Conservation (phyloP, 164 flowering plant species). For the Brasenia schreberi region DNA sequence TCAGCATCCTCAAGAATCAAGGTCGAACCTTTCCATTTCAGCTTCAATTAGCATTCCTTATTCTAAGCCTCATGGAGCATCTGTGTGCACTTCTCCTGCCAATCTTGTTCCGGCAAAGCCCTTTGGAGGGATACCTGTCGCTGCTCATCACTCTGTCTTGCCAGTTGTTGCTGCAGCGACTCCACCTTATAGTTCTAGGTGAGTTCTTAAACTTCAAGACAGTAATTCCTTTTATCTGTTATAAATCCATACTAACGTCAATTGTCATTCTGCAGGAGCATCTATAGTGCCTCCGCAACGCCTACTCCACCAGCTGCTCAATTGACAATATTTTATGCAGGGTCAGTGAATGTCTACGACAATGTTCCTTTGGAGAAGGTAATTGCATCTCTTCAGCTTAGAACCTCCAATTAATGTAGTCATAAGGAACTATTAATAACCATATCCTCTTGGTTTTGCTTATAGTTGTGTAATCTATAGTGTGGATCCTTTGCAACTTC, state of each 20-base stretch:
- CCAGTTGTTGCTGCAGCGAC: conserved; percentile 19
- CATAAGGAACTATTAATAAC: too few species aligned
- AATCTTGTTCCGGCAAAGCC: conserved; percentile 24
- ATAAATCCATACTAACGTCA: not conserved
- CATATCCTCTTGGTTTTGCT: too few species aligned
- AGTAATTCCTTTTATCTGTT: not conserved
- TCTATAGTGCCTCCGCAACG: conserved; percentile 12
- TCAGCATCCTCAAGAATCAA: conserved; percentile 21
- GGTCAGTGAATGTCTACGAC: conserved; percentile 60
- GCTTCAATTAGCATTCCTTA: conserved; percentile 30
- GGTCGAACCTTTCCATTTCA: conserved; percentile 15
- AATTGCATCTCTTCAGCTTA: not conserved
- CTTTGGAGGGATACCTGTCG: conserved; percentile 37
- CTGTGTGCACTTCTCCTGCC: conserved; percentile 20
- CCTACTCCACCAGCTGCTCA: conserved; percentile 31
- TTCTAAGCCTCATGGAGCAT: conserved; percentile 26
- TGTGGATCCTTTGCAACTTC: not conserved
- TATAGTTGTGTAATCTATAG: too few species aligned
- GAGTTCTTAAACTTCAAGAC: not conserved
- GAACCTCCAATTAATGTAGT: too few species aligned
- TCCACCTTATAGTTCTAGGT: conserved; percentile 30
- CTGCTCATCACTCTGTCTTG: conserved; percentile 15
- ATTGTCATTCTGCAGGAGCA: conserved; percentile 21
- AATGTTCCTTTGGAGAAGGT: conserved; percentile 86
- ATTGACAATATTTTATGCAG: conserved; percentile 74